These are phyloP conservation scores for Mortierella sp. DNA, from an alignment of 371 early-diverging fungal genomes.

Conservation along the genomic window DNA sequence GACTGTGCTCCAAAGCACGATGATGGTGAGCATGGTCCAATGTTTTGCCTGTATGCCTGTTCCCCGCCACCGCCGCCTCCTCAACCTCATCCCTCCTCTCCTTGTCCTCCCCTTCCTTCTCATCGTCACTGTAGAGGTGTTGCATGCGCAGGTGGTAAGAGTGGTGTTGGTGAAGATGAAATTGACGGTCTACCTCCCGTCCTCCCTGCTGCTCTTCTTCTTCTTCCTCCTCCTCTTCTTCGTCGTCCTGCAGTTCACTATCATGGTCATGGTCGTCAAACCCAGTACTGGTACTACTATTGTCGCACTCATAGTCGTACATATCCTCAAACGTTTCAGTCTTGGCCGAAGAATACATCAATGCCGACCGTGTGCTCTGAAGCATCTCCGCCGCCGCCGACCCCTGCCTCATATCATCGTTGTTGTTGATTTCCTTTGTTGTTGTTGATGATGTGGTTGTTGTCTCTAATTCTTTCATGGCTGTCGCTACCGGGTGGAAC, in stretches of 20 bases:
- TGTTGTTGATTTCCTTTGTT: not conserved
- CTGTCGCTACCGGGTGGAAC: not conserved
- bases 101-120: not conserved
- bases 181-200: not conserved
- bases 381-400: not conserved
- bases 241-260: not conserved
- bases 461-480: not conserved
- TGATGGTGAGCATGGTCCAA: not conserved
- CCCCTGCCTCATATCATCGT: not conserved
- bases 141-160: not conserved
- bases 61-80: not conserved
- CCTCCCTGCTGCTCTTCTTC: not conserved
- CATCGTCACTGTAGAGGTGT: conserved; percentile 7
- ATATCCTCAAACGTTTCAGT: conserved; percentile 7
- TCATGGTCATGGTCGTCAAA: not conserved
- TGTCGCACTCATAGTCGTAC: not conserved
- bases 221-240: not conserved
- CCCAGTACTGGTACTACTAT: conserved; percentile 7
- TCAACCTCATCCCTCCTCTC: not conserved
- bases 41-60: not conserved
- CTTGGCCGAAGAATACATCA: not conserved
- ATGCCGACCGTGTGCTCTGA: not conserved
- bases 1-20: not conserved
- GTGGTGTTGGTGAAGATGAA: not conserved
- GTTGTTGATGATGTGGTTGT: not conserved